Evolutionary conservation across 257 asterid species (phyloP).

Genomic region (Capsicum pubescens): DNA sequence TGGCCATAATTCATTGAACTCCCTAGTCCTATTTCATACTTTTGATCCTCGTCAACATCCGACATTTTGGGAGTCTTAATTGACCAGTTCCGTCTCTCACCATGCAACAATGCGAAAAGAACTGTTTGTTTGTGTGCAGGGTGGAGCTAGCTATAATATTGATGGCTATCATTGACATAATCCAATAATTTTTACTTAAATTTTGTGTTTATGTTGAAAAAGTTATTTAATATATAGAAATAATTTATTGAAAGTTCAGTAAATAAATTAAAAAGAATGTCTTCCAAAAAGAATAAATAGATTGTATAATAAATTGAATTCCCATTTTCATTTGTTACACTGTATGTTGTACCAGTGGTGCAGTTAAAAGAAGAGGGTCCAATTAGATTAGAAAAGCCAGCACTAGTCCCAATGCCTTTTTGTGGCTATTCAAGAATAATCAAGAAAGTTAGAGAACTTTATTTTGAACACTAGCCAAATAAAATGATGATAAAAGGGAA

Average conservation of each 20-base stretch:
- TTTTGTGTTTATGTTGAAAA: not conserved
- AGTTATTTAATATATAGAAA: not conserved
- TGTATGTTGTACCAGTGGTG: not conserved
- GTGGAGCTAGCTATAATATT: not conserved
- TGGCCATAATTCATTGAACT: constrained; percentile 18
- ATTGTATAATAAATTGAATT: no score
- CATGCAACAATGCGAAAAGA: not conserved
- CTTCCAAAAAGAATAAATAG: no score
- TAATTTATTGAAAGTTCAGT: not conserved
- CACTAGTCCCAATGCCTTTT: constrained; percentile 23
- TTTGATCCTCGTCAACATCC: constrained; percentile 31
- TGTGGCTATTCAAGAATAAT: constrained; percentile 39
- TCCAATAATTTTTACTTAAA: not conserved
- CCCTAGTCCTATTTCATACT: not conserved
- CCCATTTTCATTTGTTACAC: no score
- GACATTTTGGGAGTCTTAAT: constrained; percentile 40
- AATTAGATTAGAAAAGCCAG: not conserved
- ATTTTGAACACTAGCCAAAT: constrained; percentile 14
- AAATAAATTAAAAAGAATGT: no score
- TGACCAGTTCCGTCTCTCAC: not conserved
- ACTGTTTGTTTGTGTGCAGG: not conserved
- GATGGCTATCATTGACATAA: not conserved
- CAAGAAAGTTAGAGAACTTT: constrained; percentile 3
- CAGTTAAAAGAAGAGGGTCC: not conserved
- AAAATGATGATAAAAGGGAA: constrained; percentile 17